A percentile compares a stretch with the other conserved stretches of the same genome.
These are phyloP conservation scores for Chrysanthemum makinoi DNA, from an alignment of 129 eudicot genomes.

Conservation along the genomic window DNA sequence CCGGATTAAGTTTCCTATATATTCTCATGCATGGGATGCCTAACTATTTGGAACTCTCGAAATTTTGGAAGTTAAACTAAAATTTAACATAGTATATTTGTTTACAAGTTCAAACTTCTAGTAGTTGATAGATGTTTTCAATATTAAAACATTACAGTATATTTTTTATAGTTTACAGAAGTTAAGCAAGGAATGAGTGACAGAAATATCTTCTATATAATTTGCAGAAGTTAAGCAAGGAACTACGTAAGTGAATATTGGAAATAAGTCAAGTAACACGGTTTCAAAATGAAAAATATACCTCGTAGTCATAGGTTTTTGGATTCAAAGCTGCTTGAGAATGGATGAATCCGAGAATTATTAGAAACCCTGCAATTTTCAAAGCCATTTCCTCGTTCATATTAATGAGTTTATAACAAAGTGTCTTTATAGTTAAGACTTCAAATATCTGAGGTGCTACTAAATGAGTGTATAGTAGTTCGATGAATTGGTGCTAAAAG, in stretches of 20 bases:
- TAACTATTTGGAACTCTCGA: too few species aligned
- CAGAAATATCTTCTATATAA: too few species aligned
- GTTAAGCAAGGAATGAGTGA: too few species aligned
- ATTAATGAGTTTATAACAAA: not conserved
- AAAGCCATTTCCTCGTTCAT: conserved; percentile 17
- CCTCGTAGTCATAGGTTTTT: conserved; percentile 36
- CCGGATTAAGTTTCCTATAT: too few species aligned
- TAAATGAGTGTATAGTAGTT: not conserved
- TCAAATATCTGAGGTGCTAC: not conserved
- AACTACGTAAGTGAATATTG: not conserved
- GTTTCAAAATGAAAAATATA: not conserved
- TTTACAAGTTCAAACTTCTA: too few species aligned
- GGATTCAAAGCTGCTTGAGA: conserved; percentile 32
- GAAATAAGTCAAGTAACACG: not conserved
- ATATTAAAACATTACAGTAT: too few species aligned
- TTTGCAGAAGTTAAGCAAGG: not conserved
- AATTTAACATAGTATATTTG: too few species aligned
- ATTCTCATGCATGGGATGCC: too few species aligned
- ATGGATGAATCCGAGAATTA: conserved; percentile 19
- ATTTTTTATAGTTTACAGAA: too few species aligned
- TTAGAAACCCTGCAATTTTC: conserved; percentile 24
- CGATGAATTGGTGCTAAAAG: too few species aligned
- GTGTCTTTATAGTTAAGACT: not conserved
- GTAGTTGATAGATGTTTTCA: too few species aligned
- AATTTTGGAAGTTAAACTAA: too few species aligned